Base-by-base conservation (phyloP, 73 alveolate genomes). In the Symbiodinium natans region DNA sequence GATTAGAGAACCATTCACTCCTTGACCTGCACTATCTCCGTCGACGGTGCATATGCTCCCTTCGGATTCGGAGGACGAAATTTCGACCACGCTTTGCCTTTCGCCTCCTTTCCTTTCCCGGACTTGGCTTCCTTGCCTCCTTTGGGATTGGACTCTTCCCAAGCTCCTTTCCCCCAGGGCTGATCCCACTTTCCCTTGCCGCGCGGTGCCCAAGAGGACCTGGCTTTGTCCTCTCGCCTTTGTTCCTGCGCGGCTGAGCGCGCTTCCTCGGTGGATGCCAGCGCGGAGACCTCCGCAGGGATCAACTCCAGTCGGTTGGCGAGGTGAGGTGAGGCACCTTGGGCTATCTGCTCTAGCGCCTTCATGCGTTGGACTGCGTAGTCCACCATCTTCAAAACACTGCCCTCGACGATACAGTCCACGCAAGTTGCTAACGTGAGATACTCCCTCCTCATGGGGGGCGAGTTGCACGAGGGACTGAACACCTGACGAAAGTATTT, bases 171-270 rank as follows among this genome's bases (percentile, higher is more conserved):
- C 19, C 56, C 31, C 19, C n/a, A 3, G 13, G 17, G 25, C 17
- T 38, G 68, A 2, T 77, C 92, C 46, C 23, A 27, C 48, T 43
- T 33, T 3, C 23, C 27, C 29, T n/a, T 19, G 10, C n/a, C 38
- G 33, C 17, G 13, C n/a, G 17, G 29, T 23, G 31, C 21, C 77
- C 34, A 13, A 46, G 68, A 31, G 5, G 15, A 5, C n/a, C 34
- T 17, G 40, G 56, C 11, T 43, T 43, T 43, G 19, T 8, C 6
- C 15, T 41, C 93, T 4, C 39, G n/a, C 46, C 9, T 4, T 6
- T 84, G 93, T 27, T 84, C 93, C 36, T 3, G 29, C 0, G 93
- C 93, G 1, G 93, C 93, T 42, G 93, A 29, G 21, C 34, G 38
- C 3, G 38, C 77, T 21, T 84, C 93, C 36, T 43, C 80, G 43